phyloP scores from a whole-genome alignment of 2,329 filamentous ascomycete genomes.

The Pseudogymnoascus sp. region DNA sequence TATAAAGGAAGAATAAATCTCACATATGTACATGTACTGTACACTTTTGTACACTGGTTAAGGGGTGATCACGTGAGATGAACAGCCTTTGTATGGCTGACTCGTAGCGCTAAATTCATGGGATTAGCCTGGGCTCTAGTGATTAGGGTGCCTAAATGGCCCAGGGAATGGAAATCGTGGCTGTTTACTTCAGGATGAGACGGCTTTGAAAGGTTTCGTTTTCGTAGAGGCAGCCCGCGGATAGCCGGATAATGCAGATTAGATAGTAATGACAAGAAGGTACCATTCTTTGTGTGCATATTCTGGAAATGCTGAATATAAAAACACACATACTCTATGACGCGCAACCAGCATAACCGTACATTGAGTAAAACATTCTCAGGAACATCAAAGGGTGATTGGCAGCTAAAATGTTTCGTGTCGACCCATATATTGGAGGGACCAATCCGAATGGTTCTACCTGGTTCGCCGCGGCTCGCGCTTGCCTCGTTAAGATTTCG shows the following conservation, averaged over 20 bases:
- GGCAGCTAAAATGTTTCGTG: constrained; percentile 1
- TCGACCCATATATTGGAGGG: constrained; percentile 4
- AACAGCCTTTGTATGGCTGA: not conserved
- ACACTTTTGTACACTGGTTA: no score
- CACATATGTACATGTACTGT: not conserved
- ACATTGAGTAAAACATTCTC: not conserved
- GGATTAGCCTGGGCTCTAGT: not conserved
- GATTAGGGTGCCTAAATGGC: not conserved
- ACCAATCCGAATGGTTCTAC: constrained; percentile 8
- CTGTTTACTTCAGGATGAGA: not conserved
- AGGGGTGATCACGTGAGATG: not conserved
- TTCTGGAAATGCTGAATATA: not conserved
- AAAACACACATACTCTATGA: not conserved
- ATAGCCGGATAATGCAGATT: not conserved
- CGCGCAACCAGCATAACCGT: not conserved
- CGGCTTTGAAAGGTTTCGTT: not conserved
- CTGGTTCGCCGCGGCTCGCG: constrained; percentile 9
- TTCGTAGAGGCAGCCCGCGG: not conserved
- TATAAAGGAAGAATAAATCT: not conserved
- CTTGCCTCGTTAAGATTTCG: constrained; percentile 9
- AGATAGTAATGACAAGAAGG: not conserved
- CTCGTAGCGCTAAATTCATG: not conserved
- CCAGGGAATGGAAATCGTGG: not conserved
- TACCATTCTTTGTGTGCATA: not conserved
- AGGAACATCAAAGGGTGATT: not conserved